phyloP scores from a whole-genome alignment of 495 filamentous ascomycete species.

The Hypoxylon fragiforme region DNA sequence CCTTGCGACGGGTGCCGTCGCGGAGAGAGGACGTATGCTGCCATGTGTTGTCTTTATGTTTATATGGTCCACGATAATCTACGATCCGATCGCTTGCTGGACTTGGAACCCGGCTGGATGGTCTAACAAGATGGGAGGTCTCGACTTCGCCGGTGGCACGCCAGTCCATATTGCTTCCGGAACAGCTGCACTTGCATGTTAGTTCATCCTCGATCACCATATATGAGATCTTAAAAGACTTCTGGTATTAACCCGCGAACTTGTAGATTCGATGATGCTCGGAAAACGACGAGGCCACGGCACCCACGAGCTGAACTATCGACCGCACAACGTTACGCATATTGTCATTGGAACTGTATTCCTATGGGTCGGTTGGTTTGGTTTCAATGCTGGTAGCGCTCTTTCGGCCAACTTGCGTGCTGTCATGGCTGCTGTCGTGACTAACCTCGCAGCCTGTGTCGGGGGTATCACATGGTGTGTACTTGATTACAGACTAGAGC shows the following conservation, averaged over 20 bases:
- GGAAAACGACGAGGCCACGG: slow-evolving; percentile 87
- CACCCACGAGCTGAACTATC: slow-evolving; percentile 91
- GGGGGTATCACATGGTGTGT: slow-evolving; percentile 96
- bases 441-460: slow-evolving; percentile 75
- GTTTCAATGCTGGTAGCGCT: slow-evolving; percentile 96
- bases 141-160: slow-evolving; percentile 95
- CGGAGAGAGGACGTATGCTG: slow-evolving; percentile 92
- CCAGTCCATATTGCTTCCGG: slow-evolving; percentile 96
- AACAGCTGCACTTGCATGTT: slow-evolving; percentile 77
- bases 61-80: slow-evolving; percentile 91
- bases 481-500: slow-evolving; percentile 89
- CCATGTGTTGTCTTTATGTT: slow-evolving; percentile 96
- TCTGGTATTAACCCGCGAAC: slow-evolving; percentile 40
- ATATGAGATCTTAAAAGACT: slow-evolving; percentile 77
- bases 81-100: slow-evolving; percentile 97
- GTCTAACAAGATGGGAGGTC: slow-evolving; percentile 79
- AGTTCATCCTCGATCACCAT: slow-evolving; percentile 37
- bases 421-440: slow-evolving; percentile 74
- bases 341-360: slow-evolving; percentile 97
- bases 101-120: slow-evolving; percentile 92
- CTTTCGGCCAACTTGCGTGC: slow-evolving; percentile 86
- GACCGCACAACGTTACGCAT: slow-evolving; percentile 96
- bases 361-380: slow-evolving; percentile 99
- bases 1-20: slow-evolving; percentile 87
- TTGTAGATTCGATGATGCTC: slow-evolving; percentile 75